Evolutionary conservation across 2,329 filamentous ascomycete species (phyloP).

Genomic region (Botryosphaeria agaves): DNA sequence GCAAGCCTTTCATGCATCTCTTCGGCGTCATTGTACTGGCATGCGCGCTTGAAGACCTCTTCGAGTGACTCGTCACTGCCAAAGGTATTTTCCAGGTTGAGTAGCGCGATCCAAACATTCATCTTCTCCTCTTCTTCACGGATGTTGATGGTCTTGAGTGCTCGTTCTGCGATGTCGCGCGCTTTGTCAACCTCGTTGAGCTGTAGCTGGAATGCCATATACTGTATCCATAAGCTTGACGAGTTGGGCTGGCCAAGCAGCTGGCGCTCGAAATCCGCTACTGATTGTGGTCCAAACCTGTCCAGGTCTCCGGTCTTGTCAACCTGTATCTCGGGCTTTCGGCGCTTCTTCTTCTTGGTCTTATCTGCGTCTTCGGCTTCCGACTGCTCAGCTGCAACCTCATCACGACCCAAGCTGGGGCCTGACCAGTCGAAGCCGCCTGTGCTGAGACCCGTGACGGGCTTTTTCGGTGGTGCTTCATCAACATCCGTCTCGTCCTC

Average conservation of each 20-base stretch:
- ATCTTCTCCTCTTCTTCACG: slow-evolving; percentile 83
- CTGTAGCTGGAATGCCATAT: slow-evolving; percentile 98
- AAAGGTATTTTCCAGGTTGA: slow-evolving; percentile 88
- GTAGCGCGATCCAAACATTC: slow-evolving; percentile 85
- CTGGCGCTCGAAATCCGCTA: slow-evolving; percentile 84
- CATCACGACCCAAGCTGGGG: slow-evolving; percentile 31
- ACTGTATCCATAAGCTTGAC: slow-evolving; percentile 85
- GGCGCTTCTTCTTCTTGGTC: slow-evolving; percentile 57
- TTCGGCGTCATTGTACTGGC: slow-evolving; percentile 81
- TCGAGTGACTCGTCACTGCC: slow-evolving; percentile 70
- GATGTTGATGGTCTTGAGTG: slow-evolving; percentile 78
- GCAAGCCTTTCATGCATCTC: slow-evolving; percentile 79
- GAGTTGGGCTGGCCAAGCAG: slow-evolving; percentile 73
- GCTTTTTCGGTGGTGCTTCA: slow-evolving; percentile 9
- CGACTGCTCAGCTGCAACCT: slow-evolving; percentile 37
- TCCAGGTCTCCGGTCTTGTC: slow-evolving; percentile 90
- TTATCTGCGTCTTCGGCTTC: slow-evolving; percentile 32
- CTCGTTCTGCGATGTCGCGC: slow-evolving; percentile 76
- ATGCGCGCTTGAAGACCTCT: slow-evolving; percentile 77
- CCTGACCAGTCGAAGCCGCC: slow-evolving; percentile 83
- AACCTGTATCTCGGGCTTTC: slow-evolving; percentile 60
- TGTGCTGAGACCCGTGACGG: slow-evolving; percentile 42
- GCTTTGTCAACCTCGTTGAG: slow-evolving; percentile 79
- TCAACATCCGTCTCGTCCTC: slow-evolving; percentile 27
- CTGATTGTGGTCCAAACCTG: slow-evolving; percentile 69